A percentile compares a stretch with the other conserved stretches of the same genome.
Conservation (phyloP, 164 flowering plant species). For the Litsea cubeba region DNA sequence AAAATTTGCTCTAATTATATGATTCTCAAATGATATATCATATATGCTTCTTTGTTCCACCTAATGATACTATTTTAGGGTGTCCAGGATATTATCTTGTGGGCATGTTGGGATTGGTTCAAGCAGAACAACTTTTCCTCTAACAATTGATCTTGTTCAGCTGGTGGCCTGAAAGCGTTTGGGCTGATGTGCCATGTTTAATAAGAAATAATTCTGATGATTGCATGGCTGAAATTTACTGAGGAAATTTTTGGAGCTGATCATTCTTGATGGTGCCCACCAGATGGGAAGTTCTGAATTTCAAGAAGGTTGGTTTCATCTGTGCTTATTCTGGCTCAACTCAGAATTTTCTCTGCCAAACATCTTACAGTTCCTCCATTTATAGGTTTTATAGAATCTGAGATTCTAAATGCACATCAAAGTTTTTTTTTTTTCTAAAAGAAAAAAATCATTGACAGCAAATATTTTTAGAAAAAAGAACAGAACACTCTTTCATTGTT, state of each 20-base stretch:
- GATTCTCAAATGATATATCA: not conserved
- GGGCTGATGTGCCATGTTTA: no score
- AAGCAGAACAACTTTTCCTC: not conserved
- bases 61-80: not conserved
- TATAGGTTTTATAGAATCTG: no score
- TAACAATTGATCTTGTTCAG: not conserved
- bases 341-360: not conserved
- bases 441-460: no score
- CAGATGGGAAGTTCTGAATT: not conserved
- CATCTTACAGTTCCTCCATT: no score
- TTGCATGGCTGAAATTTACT: not conserved
- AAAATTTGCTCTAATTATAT: no score
- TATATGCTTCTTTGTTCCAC: not conserved
- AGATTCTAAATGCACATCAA: no score
- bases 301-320: not conserved
- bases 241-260: not conserved
- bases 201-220: not conserved
- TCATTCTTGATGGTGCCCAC: not conserved
- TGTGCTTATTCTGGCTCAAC: not conserved
- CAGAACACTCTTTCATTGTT: no score
- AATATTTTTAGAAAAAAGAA: no score
- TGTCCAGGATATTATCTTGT: not conserved
- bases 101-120: not conserved
- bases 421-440: no score
- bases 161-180: not conserved